Conservation (phyloP, 345 rosid genomes). For the Salix arbutifolia region DNA sequence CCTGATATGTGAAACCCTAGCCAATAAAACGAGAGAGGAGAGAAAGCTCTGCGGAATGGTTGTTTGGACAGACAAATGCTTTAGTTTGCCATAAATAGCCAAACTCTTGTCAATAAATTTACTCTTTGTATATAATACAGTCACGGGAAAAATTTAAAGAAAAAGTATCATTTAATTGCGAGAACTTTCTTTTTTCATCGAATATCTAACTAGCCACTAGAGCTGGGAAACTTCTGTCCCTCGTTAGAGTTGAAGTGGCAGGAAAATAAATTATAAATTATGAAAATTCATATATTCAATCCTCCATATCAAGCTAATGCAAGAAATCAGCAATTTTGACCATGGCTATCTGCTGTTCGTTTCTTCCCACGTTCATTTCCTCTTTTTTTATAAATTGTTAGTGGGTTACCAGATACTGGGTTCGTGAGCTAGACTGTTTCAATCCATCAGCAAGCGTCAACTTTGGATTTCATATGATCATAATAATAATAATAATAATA, state of each 20-base stretch:
- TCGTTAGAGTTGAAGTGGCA: not conserved
- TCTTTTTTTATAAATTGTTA: not conserved
- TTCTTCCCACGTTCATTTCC: not conserved
- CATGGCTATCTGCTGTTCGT: not conserved
- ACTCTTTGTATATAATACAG: not conserved
- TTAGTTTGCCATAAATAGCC: constrained; percentile 9
- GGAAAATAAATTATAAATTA: not conserved
- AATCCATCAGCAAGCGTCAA: not conserved
- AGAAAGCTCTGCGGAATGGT: constrained; percentile 32
- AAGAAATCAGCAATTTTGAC: not conserved
- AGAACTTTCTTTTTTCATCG: not conserved
- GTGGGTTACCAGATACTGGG: not conserved
- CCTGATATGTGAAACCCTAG: constrained; percentile 19
- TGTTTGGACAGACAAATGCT: constrained; percentile 19
- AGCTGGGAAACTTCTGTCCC: not conserved
- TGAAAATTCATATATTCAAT: not conserved
- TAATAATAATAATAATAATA: not conserved
- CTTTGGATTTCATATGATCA: not conserved
- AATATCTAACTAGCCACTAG: not conserved
- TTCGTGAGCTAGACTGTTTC: not conserved
- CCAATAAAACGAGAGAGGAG: not conserved
- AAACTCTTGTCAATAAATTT: not conserved
- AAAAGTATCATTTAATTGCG: not conserved
- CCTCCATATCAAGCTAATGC: not conserved
- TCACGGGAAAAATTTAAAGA: not conserved